phyloP scores from a whole-genome alignment of 73 alveolate genomes.

The Breviolum minutum region DNA sequence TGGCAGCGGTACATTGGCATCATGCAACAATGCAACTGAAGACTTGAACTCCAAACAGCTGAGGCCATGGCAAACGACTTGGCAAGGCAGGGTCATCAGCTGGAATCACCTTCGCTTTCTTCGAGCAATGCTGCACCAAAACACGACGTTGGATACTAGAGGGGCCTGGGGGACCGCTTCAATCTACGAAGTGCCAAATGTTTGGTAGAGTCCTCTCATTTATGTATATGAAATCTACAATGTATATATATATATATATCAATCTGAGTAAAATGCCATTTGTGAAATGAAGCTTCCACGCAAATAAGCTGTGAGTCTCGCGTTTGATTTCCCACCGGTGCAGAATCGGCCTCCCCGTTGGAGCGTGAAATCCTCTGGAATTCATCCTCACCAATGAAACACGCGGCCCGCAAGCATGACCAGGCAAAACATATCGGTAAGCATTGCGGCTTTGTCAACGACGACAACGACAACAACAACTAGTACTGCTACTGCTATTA shows the following conservation, averaged over 20 bases:
- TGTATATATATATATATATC: neutral
- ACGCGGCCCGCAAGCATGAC: neutral
- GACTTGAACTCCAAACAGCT: neutral
- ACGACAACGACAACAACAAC: too few relatives aligned
- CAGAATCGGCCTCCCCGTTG: conserved; percentile 42
- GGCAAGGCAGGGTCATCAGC: neutral
- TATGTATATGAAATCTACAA: neutral
- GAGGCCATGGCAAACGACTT: conserved; percentile 3
- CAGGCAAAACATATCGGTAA: neutral
- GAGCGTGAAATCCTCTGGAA: conserved; percentile 60
- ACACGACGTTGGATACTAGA: too few relatives aligned
- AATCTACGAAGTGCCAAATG: too few relatives aligned
- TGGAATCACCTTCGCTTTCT: neutral
- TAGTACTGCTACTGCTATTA: too few relatives aligned
- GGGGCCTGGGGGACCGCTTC: too few relatives aligned
- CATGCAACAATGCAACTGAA: too few relatives aligned
- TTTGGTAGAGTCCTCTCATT: too few relatives aligned
- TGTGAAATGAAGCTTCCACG: neutral
- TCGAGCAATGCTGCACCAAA: too few relatives aligned
- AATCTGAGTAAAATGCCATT: neutral
- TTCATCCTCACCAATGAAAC: conserved; percentile 36
- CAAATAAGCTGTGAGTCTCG: neutral
- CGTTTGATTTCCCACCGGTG: neutral
- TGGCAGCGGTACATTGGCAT: too few relatives aligned
- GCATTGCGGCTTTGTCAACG: neutral